These are phyloP conservation scores for Davidsoniella eucalypti DNA, from an alignment of 2,329 filamentous ascomycete genomes.

Conservation along the genomic window DNA sequence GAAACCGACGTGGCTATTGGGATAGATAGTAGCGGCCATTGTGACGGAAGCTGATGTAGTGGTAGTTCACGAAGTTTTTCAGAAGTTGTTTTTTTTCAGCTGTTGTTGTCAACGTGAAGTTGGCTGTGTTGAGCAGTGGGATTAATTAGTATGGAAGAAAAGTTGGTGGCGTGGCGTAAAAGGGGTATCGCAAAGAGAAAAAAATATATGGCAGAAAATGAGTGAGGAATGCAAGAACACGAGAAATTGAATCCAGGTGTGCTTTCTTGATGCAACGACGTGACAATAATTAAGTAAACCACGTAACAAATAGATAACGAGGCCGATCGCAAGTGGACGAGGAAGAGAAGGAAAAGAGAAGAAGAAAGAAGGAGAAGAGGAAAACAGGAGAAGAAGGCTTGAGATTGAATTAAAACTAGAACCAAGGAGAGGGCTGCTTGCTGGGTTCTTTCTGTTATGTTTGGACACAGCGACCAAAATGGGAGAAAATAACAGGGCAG, in stretches of 20 bases:
- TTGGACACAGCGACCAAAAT: conserved; percentile 1
- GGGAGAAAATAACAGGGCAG: background rate
- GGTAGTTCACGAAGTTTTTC: conserved; percentile 15
- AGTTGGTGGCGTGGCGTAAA: conserved; percentile 9
- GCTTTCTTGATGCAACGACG: conserved; percentile 5
- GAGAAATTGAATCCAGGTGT: conserved; percentile 1
- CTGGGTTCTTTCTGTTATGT: conserved; percentile 3
- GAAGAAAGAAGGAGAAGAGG: background rate
- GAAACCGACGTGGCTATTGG: conserved; percentile 98
- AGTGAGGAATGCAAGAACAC: conserved; percentile 7
- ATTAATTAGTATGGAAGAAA: conserved; percentile 1
- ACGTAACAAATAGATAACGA: background rate
- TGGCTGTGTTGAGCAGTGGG: background rate
- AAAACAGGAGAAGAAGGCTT: conserved; percentile 3
- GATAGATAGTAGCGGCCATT: conserved; percentile 54
- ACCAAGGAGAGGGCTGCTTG: background rate
- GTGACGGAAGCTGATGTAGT: conserved; percentile 21
- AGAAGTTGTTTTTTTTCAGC: conserved; percentile 18
- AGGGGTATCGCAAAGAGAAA: conserved; percentile 12
- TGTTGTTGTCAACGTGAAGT: background rate
- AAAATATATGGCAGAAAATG: conserved; percentile 5
- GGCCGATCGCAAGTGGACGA: conserved; percentile 1
- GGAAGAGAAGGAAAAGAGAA: conserved; percentile 6
- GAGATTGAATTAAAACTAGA: background rate
- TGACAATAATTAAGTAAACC: conserved; percentile 5